Evolutionary conservation across 2,329 filamentous ascomycete species (phyloP).

Genomic region (Neodidymelliopsis sp.): DNA sequence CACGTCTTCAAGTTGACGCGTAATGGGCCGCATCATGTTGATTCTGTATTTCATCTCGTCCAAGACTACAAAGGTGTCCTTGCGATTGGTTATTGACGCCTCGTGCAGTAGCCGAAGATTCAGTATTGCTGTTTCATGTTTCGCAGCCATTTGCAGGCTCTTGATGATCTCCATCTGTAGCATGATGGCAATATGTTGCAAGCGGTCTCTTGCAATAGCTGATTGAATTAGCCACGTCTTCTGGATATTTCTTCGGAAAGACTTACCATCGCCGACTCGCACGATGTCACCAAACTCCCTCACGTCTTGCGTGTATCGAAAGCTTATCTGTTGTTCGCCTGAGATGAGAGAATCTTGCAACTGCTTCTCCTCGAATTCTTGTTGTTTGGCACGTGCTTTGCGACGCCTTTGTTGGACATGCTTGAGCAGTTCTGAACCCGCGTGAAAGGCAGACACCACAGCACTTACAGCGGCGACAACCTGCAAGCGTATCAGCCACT

Average conservation of each 20-base stretch:
- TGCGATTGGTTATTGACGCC: conserved; percentile 46
- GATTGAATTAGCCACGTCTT: conserved; percentile 9
- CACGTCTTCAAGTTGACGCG: conserved; percentile 23
- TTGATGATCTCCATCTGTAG: conserved; percentile 52
- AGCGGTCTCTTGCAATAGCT: conserved; percentile 48
- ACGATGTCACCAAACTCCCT: conserved; percentile 48
- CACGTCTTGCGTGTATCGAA: conserved; percentile 43
- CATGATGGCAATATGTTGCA: conserved; percentile 49
- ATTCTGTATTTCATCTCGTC: conserved; percentile 50
- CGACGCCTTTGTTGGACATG: conserved; percentile 46
- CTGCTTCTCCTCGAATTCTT: conserved; percentile 48
- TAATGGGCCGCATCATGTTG: conserved; percentile 31
- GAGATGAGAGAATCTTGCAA: conserved; percentile 49
- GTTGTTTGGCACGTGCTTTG: conserved; percentile 35
- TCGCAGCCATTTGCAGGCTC: conserved; percentile 48
- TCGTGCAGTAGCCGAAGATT: conserved; percentile 48
- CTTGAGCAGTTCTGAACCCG: conserved; percentile 49
- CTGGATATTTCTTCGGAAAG: conserved; percentile 8
- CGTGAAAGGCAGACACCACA: conserved; percentile 53
- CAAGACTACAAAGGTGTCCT: conserved; percentile 43
- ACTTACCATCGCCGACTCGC: conserved; percentile 50
- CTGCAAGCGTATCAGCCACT: conserved; percentile 20
- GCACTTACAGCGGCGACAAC: conserved; percentile 53
- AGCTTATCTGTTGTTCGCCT: conserved; percentile 46
- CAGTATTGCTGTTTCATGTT: conserved; percentile 41